Percentiles rank a stretch among this genome's conserved stretches.
Evolutionary conservation across 2,329 filamentous ascomycete species (phyloP).

Genomic region (Polytolypa hystricis): DNA sequence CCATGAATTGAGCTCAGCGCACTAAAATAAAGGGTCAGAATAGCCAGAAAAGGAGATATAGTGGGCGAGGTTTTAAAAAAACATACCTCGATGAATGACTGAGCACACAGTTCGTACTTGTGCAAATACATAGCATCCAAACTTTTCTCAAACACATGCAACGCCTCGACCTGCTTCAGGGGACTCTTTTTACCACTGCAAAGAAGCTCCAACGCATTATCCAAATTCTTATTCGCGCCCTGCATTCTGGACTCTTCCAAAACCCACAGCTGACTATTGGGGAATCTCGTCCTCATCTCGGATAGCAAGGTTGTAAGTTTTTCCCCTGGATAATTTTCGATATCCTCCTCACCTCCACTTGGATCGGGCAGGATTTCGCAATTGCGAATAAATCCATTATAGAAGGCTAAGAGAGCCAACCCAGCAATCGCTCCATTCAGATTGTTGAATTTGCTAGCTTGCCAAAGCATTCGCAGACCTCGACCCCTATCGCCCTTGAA

Average conservation of each 20-base stretch:
- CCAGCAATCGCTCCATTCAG: slow-evolving; percentile 87
- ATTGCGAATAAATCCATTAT: slow-evolving; percentile 75
- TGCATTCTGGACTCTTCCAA: slow-evolving; percentile 76
- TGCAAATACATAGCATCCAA: slow-evolving; percentile 70
- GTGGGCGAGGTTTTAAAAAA: slow-evolving; percentile 2
- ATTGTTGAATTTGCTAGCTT: slow-evolving; percentile 72
- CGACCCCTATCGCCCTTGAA: slow-evolving; percentile 80
- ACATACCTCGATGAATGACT: slow-evolving; percentile 55
- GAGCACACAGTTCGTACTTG: slow-evolving; percentile 61
- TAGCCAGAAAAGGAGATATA: neutral
- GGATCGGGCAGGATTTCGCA: slow-evolving; percentile 72
- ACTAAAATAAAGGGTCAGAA: slow-evolving; percentile 29
- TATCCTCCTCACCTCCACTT: slow-evolving; percentile 39
- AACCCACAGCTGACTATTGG: slow-evolving; percentile 72
- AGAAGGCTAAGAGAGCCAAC: slow-evolving; percentile 70
- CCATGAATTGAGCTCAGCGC: slow-evolving; percentile 79
- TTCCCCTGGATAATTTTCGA: slow-evolving; percentile 60
- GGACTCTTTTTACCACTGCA: slow-evolving; percentile 50
- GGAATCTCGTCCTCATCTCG: slow-evolving; percentile 67
- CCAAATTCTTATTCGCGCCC: slow-evolving; percentile 54
- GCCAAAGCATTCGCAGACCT: slow-evolving; percentile 81
- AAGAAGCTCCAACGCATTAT: slow-evolving; percentile 57
- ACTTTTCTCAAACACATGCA: slow-evolving; percentile 75
- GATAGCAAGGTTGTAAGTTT: slow-evolving; percentile 56
- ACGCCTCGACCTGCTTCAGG: slow-evolving; percentile 78